phyloP scores from a whole-genome alignment of 495 filamentous ascomycete species.

The Xylaria intraflava region DNA sequence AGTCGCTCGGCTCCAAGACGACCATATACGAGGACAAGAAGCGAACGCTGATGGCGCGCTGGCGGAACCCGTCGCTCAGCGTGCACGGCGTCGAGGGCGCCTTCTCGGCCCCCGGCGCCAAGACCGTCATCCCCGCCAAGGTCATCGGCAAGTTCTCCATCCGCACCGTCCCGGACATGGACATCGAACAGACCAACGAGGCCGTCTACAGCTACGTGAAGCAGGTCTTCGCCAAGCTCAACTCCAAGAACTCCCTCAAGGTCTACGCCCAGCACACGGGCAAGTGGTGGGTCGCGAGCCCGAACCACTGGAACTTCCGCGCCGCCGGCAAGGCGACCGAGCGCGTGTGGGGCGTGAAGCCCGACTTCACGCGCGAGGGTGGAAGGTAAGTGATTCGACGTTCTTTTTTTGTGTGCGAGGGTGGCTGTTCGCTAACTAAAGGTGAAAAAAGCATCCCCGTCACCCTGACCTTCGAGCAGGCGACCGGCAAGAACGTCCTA shows the following conservation, averaged over 20 bases:
- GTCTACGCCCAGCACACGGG: constrained; percentile 77
- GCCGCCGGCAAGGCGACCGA: constrained; percentile 90
- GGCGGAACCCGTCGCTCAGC: constrained; percentile 91
- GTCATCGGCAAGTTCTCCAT: constrained; percentile 98
- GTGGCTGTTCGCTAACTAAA: background rate
- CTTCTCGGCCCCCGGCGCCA: constrained; percentile 87
- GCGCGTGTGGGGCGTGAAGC: constrained; percentile 83
- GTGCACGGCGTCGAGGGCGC: constrained; percentile 94
- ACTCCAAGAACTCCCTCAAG: constrained; percentile 84
- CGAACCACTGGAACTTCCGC: constrained; percentile 96
- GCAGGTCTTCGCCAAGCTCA: constrained; percentile 70
- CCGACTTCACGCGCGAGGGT: constrained; percentile 94
- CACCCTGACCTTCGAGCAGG: constrained; percentile 94
- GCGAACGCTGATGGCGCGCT: constrained; percentile 84
- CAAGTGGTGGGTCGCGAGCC: constrained; percentile 97
- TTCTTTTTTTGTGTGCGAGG: background rate
- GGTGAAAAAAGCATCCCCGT: constrained; percentile 69
- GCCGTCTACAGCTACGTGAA: constrained; percentile 75
- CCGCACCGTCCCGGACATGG: constrained; percentile 95
- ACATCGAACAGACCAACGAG: constrained; percentile 77
- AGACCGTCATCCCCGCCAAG: constrained; percentile 98
- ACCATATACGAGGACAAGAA: constrained; percentile 81
- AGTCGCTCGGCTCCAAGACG: constrained; percentile 80
- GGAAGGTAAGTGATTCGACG: constrained; percentile 58
- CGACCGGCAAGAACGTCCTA: constrained; percentile 96